Evolutionary conservation across 148 eudicot genomes (phyloP).

Genomic region (Amaranthus palmeri): DNA sequence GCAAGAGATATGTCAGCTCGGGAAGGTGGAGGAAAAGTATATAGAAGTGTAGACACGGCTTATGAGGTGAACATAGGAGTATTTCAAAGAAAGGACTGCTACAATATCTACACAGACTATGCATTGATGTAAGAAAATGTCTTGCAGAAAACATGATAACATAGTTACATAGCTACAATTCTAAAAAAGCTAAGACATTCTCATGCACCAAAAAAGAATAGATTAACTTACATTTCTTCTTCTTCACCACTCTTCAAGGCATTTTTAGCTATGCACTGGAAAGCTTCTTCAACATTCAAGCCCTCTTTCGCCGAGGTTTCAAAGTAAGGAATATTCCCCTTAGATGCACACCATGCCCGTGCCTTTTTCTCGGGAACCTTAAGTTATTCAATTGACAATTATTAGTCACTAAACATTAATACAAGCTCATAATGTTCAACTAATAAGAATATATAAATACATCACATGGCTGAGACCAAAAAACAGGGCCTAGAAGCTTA

Average conservation of each 20-base stretch:
- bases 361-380: constrained; percentile 98
- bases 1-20: not conserved
- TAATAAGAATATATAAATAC: not conserved
- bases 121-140: too few species aligned
- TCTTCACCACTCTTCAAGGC: constrained; percentile 85
- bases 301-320: constrained; percentile 98
- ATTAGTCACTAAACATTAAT: not conserved
- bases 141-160: too few species aligned
- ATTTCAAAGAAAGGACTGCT: too few species aligned
- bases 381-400: not conserved
- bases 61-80: not conserved
- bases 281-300: constrained; percentile 88
- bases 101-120: too few species aligned
- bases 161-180: too few species aligned
- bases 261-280: constrained; percentile 85
- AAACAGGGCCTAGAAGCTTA: constrained; percentile 19
- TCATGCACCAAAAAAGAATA: not conserved
- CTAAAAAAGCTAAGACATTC: too few species aligned
- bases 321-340: constrained; percentile 92
- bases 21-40: not conserved
- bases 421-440: not conserved
- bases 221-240: constrained; percentile 81
- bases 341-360: constrained; percentile 92
- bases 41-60: not conserved
- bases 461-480: not conserved